Evolutionary conservation across 2,329 filamentous ascomycete species (phyloP).

Genomic region (Cercospora janseana): DNA sequence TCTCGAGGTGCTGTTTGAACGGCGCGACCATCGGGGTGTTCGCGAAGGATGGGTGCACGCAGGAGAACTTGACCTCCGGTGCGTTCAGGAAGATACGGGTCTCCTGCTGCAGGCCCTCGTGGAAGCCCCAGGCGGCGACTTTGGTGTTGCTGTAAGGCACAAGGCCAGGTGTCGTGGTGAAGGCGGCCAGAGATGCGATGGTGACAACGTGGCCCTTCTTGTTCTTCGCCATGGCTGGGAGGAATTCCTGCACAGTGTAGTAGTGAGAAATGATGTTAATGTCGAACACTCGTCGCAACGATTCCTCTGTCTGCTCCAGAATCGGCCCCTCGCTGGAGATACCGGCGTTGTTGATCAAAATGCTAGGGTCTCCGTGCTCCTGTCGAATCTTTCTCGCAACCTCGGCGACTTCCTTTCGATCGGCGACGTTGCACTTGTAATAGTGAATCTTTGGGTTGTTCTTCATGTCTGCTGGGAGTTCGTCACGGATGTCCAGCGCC

Average conservation of each 20-base stretch:
- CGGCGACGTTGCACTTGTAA: slow-evolving; percentile 51
- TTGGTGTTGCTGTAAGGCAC: slow-evolving; percentile 56
- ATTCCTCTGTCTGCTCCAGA: slow-evolving; percentile 45
- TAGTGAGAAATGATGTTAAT: slow-evolving; percentile 55
- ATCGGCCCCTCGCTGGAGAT: slow-evolving; percentile 50
- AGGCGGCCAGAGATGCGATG: slow-evolving; percentile 55
- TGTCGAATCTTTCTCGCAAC: slow-evolving; percentile 42
- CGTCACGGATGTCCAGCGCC: slow-evolving; percentile 40
- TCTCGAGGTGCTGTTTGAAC: slow-evolving; percentile 37
- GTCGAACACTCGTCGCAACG: slow-evolving; percentile 51
- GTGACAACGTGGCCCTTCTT: slow-evolving; percentile 59
- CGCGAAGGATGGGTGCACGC: slow-evolving; percentile 46
- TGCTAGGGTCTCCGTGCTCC: slow-evolving; percentile 46
- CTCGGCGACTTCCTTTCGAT: slow-evolving; percentile 46
- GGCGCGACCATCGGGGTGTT: slow-evolving; percentile 42
- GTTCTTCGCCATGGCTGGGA: slow-evolving; percentile 51
- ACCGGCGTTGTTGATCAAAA: slow-evolving; percentile 53
- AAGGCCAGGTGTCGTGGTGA: slow-evolving; percentile 43
- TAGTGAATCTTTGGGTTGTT: slow-evolving; percentile 38
- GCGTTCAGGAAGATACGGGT: slow-evolving; percentile 45
- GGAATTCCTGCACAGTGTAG: slow-evolving; percentile 52
- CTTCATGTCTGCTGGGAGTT: slow-evolving; percentile 36
- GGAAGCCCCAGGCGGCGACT: slow-evolving; percentile 53
- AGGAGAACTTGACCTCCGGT: slow-evolving; percentile 45
- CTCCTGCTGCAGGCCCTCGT: slow-evolving; percentile 49